These are phyloP conservation scores for Vanrija sp. DNA, from an alignment of 1,284 basidiomycete genomes.

Conservation along the genomic window DNA sequence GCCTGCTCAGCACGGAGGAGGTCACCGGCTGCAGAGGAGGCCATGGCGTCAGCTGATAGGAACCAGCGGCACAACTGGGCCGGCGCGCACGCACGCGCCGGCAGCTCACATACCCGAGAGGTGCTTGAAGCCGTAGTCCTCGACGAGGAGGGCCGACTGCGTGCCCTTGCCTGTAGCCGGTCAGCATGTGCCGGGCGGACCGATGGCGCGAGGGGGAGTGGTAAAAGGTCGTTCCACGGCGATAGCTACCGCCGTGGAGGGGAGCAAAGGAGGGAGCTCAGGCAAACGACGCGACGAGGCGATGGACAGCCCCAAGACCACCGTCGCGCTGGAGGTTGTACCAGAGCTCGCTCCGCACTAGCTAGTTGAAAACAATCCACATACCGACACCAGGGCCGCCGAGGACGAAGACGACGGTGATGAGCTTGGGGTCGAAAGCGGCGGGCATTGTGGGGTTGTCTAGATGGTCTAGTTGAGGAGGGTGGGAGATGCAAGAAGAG, in stretches of 20 bases:
- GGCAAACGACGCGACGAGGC: too few relatives aligned
- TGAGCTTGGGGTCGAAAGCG: slow-evolving; percentile 60
- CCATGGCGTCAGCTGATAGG: background rate
- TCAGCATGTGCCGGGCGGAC: background rate
- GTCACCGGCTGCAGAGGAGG: slow-evolving; percentile 74
- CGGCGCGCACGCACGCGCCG: background rate
- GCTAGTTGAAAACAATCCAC: slow-evolving; percentile 23
- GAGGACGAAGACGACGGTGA: slow-evolving; percentile 91
- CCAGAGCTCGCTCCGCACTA: too few relatives aligned
- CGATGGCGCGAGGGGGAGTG: too few relatives aligned
- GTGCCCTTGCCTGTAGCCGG: slow-evolving; percentile 81
- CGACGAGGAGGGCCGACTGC: slow-evolving; percentile 83
- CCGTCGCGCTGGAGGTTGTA: too few relatives aligned
- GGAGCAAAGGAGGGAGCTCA: background rate
- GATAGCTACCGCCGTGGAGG: background rate
- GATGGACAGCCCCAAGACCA: too few relatives aligned
- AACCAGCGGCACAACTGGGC: background rate
- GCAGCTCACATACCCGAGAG: slow-evolving; percentile 66
- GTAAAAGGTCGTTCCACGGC: too few relatives aligned
- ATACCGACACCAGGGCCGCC: slow-evolving; percentile 92
- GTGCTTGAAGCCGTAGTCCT: slow-evolving; percentile 87
- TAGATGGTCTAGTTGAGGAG: background rate
- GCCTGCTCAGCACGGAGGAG: slow-evolving; percentile 91
- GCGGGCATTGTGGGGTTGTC: slow-evolving; percentile 5
- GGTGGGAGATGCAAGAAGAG: background rate